phyloP scores from a whole-genome alignment of 2,329 filamentous ascomycete genomes.

The Botrytis squamosa region DNA sequence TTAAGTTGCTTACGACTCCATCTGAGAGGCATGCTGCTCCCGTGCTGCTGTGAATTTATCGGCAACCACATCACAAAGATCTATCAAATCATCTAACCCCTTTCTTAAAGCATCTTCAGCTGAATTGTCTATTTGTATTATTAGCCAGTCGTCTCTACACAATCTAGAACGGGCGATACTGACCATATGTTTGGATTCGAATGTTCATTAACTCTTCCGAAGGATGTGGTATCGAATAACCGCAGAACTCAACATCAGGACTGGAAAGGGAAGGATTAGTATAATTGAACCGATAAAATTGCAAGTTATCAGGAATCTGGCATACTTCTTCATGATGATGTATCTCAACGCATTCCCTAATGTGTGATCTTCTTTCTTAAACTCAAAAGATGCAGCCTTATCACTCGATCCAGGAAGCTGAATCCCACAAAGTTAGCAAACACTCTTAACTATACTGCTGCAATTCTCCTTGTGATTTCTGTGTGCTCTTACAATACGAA shows the following conservation, averaged over 20 bases:
- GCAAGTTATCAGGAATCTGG: slow-evolving; percentile 14
- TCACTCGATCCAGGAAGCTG: slow-evolving; percentile 44
- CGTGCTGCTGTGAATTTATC: slow-evolving; percentile 77
- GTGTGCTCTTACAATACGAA: slow-evolving; percentile 33
- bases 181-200: slow-evolving; percentile 95
- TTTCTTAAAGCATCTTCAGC: slow-evolving; percentile 87
- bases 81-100: slow-evolving; percentile 82
- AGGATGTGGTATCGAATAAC: slow-evolving; percentile 95
- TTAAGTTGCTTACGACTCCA: slow-evolving; percentile 23
- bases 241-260: slow-evolving; percentile 95
- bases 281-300: neutral
- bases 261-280: slow-evolving; percentile 47
- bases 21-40: slow-evolving; percentile 45
- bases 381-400: slow-evolving; percentile 91
- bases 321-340: slow-evolving; percentile 98
- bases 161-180: slow-evolving; percentile 37
- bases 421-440: neutral
- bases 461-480: neutral
- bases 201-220: slow-evolving; percentile 97
- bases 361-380: slow-evolving; percentile 91
- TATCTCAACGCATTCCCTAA: slow-evolving; percentile 91
- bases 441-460: neutral
- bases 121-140: slow-evolving; percentile 60
- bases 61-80: slow-evolving; percentile 89
- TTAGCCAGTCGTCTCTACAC: slow-evolving; percentile 23